These are phyloP conservation scores for Fraxinus anomala DNA, from an alignment of 257 asterid species.

Conservation along the genomic window DNA sequence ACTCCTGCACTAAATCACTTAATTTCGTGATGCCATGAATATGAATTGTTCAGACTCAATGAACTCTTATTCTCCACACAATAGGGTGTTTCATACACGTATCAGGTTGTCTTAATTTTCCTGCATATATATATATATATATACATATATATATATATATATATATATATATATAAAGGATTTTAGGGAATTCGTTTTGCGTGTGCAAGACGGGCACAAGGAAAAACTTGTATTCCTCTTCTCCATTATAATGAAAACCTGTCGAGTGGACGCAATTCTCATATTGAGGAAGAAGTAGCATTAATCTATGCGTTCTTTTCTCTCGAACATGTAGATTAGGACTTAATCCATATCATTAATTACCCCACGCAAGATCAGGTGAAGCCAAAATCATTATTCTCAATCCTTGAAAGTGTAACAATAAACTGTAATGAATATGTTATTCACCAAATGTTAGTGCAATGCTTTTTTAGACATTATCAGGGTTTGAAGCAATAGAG, in stretches of 20 bases:
- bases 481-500: slow-evolving; percentile 23
- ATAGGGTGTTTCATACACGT: background rate
- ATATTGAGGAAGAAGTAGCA: background rate
- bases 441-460: slow-evolving; percentile 3
- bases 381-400: background rate
- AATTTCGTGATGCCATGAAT: background rate
- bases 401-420: background rate
- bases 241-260: background rate
- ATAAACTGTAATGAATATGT: background rate
- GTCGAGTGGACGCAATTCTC: background rate
- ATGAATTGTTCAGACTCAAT: background rate
- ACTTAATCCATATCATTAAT: background rate
- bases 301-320: background rate
- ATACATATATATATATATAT: no score
- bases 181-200: background rate
- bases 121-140: background rate
- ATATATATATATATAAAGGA: no score
- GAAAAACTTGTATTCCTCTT: no score
- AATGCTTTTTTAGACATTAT: slow-evolving; percentile 1
- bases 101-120: background rate
- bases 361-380: background rate
- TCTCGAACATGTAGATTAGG: slow-evolving; percentile 8
- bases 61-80: slow-evolving; percentile 9
- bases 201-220: background rate
- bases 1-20: background rate